phyloP scores from a whole-genome alignment of 73 alveolate genomes.

The Tetrahymena thermophila region DNA sequence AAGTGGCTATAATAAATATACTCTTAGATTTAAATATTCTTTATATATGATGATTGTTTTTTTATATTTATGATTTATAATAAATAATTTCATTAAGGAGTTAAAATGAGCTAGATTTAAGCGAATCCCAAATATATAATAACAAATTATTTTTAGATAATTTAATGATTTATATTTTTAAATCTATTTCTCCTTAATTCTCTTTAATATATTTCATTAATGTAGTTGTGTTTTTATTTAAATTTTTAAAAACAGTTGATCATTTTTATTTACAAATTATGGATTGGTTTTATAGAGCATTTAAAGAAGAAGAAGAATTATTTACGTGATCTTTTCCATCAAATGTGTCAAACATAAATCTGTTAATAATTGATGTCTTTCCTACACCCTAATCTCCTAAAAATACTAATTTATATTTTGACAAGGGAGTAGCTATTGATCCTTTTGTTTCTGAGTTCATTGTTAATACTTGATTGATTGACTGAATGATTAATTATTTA shows the following conservation, averaged over 20 bases:
- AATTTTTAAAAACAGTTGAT: not conserved
- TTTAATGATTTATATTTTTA: too few species aligned
- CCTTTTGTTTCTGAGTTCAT: slow-evolving; percentile 39
- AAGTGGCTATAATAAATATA: too few species aligned
- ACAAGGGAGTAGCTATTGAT: slow-evolving; percentile 47
- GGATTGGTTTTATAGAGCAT: not conserved
- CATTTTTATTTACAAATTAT: slow-evolving; percentile 47
- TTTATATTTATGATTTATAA: too few species aligned
- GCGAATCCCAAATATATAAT: too few species aligned
- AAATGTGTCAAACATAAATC: slow-evolving; percentile 72
- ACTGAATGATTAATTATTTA: not conserved
- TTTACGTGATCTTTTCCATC: slow-evolving; percentile 68
- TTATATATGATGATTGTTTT: not conserved
- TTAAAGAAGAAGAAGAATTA: not conserved
- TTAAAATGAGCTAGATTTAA: too few species aligned
- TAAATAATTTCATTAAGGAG: too few species aligned
- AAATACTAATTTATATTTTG: slow-evolving; percentile 67
- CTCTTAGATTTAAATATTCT: not conserved
- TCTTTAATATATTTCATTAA: too few species aligned
- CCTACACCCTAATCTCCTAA: slow-evolving; percentile 79
- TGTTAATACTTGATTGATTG: not conserved
- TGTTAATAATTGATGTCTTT: slow-evolving; percentile 63
- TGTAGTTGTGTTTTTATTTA: too few species aligned
- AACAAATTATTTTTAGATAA: too few species aligned
- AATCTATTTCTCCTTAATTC: too few species aligned